Conservation (phyloP, 2,329 filamentous ascomycete genomes). For the Cladosporium sp. region DNA sequence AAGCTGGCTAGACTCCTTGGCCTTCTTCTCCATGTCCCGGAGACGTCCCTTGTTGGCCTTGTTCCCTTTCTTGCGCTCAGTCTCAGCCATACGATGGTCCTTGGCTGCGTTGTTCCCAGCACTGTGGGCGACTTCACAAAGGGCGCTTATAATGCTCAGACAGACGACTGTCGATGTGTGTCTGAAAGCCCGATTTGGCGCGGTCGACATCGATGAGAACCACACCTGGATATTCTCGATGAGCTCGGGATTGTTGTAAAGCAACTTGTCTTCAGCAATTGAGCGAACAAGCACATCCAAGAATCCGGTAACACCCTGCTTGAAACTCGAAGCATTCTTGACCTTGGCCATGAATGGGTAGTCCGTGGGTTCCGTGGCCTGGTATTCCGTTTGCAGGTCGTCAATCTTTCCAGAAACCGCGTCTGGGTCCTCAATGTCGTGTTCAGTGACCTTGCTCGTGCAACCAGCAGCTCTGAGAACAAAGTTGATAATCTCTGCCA, state of each 20-base stretch:
- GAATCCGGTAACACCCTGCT: constrained; percentile 70
- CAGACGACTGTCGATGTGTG: constrained; percentile 88
- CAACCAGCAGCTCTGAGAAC: constrained; percentile 70
- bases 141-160: constrained; percentile 69
- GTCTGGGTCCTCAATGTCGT: constrained; percentile 87
- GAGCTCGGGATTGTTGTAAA: constrained; percentile 72
- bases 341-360: constrained; percentile 85
- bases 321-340: constrained; percentile 72
- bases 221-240: constrained; percentile 87
- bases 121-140: constrained; percentile 68
- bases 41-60: constrained; percentile 74
- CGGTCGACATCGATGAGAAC: constrained; percentile 87
- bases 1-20: constrained; percentile 65
- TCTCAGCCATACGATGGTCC: constrained; percentile 71
- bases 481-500: constrained; percentile 58
- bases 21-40: constrained; percentile 64
- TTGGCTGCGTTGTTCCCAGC: constrained; percentile 69
- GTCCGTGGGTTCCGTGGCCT: constrained; percentile 68
- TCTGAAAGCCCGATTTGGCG: constrained; percentile 79
- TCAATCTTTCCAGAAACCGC: constrained; percentile 71
- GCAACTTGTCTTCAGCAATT: constrained; percentile 72
- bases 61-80: constrained; percentile 67
- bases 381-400: constrained; percentile 84
- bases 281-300: constrained; percentile 71
- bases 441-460: constrained; percentile 67